Conservation (phyloP, 768 basidiomycete species). For the Tremella mesenterica region DNA sequence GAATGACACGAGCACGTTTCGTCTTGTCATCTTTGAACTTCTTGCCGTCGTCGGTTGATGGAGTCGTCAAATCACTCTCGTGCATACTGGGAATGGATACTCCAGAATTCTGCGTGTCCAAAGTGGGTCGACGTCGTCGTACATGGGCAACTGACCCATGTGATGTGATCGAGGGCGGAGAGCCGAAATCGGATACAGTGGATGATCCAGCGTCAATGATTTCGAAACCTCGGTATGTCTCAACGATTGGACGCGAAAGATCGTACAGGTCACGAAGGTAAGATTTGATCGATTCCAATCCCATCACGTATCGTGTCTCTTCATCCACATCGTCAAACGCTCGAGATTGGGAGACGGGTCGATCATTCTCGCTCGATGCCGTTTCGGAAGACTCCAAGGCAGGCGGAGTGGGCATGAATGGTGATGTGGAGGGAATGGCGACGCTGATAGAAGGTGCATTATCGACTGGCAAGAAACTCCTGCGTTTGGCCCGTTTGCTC, state of each 20-base stretch:
- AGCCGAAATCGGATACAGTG: not conserved
- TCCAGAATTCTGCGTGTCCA: not conserved
- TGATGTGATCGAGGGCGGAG: not conserved
- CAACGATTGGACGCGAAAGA: slow-evolving; percentile 62
- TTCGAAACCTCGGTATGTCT: slow-evolving; percentile 33
- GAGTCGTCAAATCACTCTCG: slow-evolving; percentile 15
- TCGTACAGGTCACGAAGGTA: slow-evolving; percentile 95
- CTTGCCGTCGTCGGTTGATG: slow-evolving; percentile 46
- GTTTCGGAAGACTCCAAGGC: slow-evolving; percentile 2
- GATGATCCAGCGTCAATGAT: slow-evolving; percentile 10
- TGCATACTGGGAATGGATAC: slow-evolving; percentile 3
- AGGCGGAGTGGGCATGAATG: slow-evolving; percentile 50
- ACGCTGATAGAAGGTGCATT: slow-evolving; percentile 57
- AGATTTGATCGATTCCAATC: slow-evolving; percentile 84
- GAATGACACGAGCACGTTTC: slow-evolving; percentile 72
- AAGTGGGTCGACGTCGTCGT: slow-evolving; percentile 6
- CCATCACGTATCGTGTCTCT: slow-evolving; percentile 43
- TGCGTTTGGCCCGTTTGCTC: slow-evolving; percentile 56
- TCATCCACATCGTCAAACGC: slow-evolving; percentile 1
- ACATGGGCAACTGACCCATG: not conserved
- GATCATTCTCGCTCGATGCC: slow-evolving; percentile 4
- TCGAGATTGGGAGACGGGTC: too few relatives aligned
- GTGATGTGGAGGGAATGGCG: slow-evolving; percentile 56
- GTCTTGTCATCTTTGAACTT: slow-evolving; percentile 85
- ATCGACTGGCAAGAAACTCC: slow-evolving; percentile 80